Evolutionary conservation across 495 filamentous ascomycete genomes (phyloP), one percentile per base, ranked within the genome.

Genomic region (Tuber umbilicatum): DNA sequence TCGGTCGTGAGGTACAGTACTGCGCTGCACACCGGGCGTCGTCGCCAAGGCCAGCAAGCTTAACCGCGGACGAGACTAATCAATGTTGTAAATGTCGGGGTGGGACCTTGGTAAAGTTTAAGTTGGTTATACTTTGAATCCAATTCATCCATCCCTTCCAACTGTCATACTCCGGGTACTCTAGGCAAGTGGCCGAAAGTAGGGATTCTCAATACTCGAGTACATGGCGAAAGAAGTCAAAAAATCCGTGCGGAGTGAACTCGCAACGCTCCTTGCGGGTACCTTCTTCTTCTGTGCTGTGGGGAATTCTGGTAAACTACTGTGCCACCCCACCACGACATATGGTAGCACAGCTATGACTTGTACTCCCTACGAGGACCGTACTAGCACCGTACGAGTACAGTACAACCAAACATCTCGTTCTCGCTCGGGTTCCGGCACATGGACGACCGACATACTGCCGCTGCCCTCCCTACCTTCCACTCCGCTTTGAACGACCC

Each of bases 381-480:
- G 7, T 45, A 39, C 39, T 5, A 7, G 39, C 10, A 45, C 7
- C 16, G 50, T 31, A 14, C n/a, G n/a, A 27, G 50, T 31, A 9
- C 21, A n/a, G 9, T 12, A 21, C 43, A 1, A 60, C 50, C 14
- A 31, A 27, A 31, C 27, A 27, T 64, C 55, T 64, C 55, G 55
- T 64, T 64, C 55, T 64, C 55, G 55, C 55, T 64, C 55, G 55
- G 55, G 55, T 31, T 16, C 55, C 55, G 55, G 55, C 55, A 64
- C 55, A 64, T 9, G 12, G 10, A 43, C 0, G 12, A 1, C 9
- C 55, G 14, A 31, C 50, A 5, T n/a, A 55, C 23, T 55, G 47
- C 23, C 55, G n/a, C 3, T 17, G 31, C 31, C n/a, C 55, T 2
- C n/a, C n/a, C n/a, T 60, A n/a, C 50, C 45, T n/a, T 50, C n/a